Percentiles rank a stretch among this genome's conserved stretches.
Conservation (phyloP, 129 eudicot species). For the Ambrosia artemisiifolia region DNA sequence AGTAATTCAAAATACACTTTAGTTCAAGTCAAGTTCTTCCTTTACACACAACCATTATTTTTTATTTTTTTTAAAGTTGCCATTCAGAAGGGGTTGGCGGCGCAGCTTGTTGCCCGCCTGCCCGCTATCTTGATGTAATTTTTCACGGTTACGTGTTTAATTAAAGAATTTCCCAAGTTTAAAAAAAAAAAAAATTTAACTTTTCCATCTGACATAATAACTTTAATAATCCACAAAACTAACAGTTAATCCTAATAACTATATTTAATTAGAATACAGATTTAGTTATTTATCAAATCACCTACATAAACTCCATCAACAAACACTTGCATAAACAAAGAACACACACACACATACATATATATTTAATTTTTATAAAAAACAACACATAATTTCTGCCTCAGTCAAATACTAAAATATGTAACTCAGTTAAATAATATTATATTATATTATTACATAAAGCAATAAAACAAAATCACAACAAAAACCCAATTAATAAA, state of each 20-base stretch:
- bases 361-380: neutral
- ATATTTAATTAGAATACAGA: conserved; percentile 1
- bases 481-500: neutral
- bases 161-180: too few species aligned
- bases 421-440: neutral
- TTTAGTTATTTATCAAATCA: conserved; percentile 6
- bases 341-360: neutral
- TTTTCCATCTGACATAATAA: too few species aligned
- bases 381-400: neutral
- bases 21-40: neutral
- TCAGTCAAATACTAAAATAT: neutral
- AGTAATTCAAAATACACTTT: neutral
- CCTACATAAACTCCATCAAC: conserved; percentile 7
- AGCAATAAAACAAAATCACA: neutral
- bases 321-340: neutral
- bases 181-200: too few species aligned
- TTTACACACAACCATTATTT: conserved; percentile 4
- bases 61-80: too few species aligned
- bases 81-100: too few species aligned
- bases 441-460: neutral
- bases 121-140: too few species aligned
- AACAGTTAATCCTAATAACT: neutral
- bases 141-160: too few species aligned
- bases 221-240: conserved; percentile 1
- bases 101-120: too few species aligned